Evolutionary conservation across 495 filamentous ascomycete genomes (phyloP).

Genomic region (Hypoxylon fuscum): DNA sequence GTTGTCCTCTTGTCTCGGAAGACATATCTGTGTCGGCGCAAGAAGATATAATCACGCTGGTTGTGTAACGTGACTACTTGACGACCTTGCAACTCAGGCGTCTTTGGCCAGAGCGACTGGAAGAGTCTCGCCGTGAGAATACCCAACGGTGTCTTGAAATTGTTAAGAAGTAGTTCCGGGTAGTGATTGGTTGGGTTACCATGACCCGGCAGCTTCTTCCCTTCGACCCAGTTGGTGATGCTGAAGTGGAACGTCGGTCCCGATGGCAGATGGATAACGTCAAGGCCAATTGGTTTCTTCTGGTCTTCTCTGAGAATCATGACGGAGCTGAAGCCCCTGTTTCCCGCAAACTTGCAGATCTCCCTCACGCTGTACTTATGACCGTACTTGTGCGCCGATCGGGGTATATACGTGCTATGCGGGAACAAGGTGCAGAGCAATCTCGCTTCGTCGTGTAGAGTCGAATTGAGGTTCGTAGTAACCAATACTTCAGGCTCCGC

Average conservation of each 20-base stretch:
- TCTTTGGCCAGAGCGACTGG: slow-evolving; percentile 80
- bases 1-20: slow-evolving; percentile 86
- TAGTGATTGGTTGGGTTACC: slow-evolving; percentile 88
- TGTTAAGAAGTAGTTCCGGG: slow-evolving; percentile 93
- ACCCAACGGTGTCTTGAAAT: slow-evolving; percentile 93
- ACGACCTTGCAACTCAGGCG: slow-evolving; percentile 81
- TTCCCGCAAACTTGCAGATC: slow-evolving; percentile 84
- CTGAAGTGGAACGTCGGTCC: slow-evolving; percentile 90
- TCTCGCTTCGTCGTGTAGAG: slow-evolving; percentile 81
- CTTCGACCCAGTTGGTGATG: slow-evolving; percentile 81
- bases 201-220: slow-evolving; percentile 84
- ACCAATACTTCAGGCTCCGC: slow-evolving; percentile 81
- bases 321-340: slow-evolving; percentile 80
- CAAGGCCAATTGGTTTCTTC: slow-evolving; percentile 79
- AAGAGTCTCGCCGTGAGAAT: slow-evolving; percentile 88
- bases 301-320: slow-evolving; percentile 84
- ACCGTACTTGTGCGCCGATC: slow-evolving; percentile 78
- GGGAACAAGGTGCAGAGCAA: slow-evolving; percentile 84
- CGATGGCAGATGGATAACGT: slow-evolving; percentile 80
- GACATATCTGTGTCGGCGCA: slow-evolving; percentile 88
- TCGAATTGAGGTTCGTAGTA: slow-evolving; percentile 86
- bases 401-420: slow-evolving; percentile 84
- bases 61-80: slow-evolving; percentile 91
- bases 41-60: slow-evolving; percentile 95
- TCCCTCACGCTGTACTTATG: slow-evolving; percentile 91